Base-by-base conservation (phyloP, 352 stramenopile species). In the Sclerospora graminicola region DNA sequence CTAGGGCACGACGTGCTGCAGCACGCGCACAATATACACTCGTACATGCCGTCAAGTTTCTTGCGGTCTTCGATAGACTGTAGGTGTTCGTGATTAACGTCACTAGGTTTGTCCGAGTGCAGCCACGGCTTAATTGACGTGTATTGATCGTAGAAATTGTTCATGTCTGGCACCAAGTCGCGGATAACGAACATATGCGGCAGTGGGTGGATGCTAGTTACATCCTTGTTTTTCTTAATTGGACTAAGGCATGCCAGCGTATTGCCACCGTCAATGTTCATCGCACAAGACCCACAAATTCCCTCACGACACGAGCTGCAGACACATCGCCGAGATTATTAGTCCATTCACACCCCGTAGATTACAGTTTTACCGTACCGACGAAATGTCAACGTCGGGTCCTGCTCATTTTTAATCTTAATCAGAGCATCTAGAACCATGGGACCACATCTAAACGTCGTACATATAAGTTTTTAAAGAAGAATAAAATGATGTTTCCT, bases 31-130 rank as follows among this genome's bases (percentile, higher is more conserved):
- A 99, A 80, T 54, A 99, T 99, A 72, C 96, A 99, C 79, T 99
- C 96, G 70, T 99, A 99, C 95, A 99, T 98, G 51, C 97, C 96
- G 66, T 99, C 97, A 7, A 99, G 76, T 67, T 99, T 99, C 77
- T 97, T 97, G 46, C 97, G 85, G 77, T 99, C 97, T 43, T 98
- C 85, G 41, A 95, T 93, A 39, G 78, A 93, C 62, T 92, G 79
- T 35, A 91, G 43, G 61, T 90, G 78, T 61, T 94, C 80, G 24
- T 84, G 66, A 48, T 96, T 95, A 29, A 79, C 60, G 10, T 82
- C 60, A 51, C 96, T 96, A 18, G 81, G 66, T 45, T 84, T 70
- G 47, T 93, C 81, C 57, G 85, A 96, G 68, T 99, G 92, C 42
- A 99, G 85, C 95, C 95, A 99, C n/a, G 96, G 96, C 76, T 99